Evolutionary conservation across 2,329 filamentous ascomycete species (phyloP).

Genomic region (Alternaria angustiovoidea): DNA sequence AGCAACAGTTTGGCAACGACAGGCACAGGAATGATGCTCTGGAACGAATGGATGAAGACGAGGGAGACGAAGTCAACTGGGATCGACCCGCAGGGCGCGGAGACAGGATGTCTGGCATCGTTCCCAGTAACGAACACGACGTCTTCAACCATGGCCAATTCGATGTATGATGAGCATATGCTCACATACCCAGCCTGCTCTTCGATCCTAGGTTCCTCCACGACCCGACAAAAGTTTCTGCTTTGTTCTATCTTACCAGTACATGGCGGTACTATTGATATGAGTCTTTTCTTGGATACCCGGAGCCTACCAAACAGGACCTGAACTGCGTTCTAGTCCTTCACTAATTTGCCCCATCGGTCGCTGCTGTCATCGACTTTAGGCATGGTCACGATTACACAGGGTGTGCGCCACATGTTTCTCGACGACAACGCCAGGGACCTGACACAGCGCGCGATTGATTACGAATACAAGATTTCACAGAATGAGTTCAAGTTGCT

Average conservation of each 20-base stretch:
- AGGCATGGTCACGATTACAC: conserved; percentile 5
- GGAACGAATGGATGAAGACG: conserved; percentile 57
- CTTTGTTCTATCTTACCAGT: conserved; percentile 28
- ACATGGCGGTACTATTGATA: conserved; percentile 31
- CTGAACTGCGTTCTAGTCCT: conserved; percentile 32
- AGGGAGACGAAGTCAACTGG: conserved; percentile 54
- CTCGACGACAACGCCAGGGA: conserved; percentile 2
- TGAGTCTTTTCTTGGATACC: conserved; percentile 41
- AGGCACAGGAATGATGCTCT: conserved; percentile 48
- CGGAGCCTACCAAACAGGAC: conserved; percentile 31
- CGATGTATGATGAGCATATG: conserved; percentile 41
- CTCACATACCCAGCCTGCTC: conserved; percentile 8
- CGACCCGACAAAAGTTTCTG: conserved; percentile 43
- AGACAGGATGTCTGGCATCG: conserved; percentile 62
- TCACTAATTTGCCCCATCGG: conserved; percentile 13
- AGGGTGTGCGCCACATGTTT: conserved; percentile 5
- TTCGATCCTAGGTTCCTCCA: conserved; percentile 16
- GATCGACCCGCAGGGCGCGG: conserved; percentile 51
- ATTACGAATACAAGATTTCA: conserved; percentile 16
- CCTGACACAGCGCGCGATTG: conserved; percentile 5
- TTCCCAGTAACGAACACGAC: conserved; percentile 55
- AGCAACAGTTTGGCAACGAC: conserved; percentile 72
- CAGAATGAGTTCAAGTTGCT: conserved; percentile 18
- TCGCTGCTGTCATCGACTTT: conserved; percentile 16
- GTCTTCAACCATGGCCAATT: conserved; percentile 58